These are phyloP conservation scores for Exserohilum rostratum DNA, from an alignment of 2,329 filamentous ascomycete genomes.

Conservation along the genomic window DNA sequence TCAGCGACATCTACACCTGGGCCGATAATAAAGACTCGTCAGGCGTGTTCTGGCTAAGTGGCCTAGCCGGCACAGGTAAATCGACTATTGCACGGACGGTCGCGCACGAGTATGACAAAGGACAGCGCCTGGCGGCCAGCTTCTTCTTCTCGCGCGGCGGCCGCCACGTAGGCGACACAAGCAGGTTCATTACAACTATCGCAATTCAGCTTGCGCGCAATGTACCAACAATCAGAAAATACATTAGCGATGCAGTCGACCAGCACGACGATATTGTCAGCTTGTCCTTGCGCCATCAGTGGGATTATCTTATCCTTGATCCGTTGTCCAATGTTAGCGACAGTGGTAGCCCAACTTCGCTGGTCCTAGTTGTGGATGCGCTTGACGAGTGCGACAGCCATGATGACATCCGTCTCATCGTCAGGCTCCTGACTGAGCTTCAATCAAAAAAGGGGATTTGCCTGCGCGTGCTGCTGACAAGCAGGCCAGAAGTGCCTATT, in stretches of 20 bases:
- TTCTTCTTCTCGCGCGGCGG: no score
- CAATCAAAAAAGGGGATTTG: neutral
- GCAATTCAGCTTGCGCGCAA: slow-evolving; percentile 18
- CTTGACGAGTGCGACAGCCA: slow-evolving; percentile 41
- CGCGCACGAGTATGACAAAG: no score
- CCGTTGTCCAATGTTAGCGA: slow-evolving; percentile 10
- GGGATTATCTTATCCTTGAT: slow-evolving; percentile 19
- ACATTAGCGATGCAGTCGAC: slow-evolving; percentile 20
- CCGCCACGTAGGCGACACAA: slow-evolving; percentile 15
- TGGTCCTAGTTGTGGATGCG: slow-evolving; percentile 31
- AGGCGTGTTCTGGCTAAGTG: slow-evolving; percentile 37
- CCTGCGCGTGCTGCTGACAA: slow-evolving; percentile 26
- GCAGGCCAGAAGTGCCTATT: slow-evolving; percentile 24
- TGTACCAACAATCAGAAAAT: slow-evolving; percentile 30
- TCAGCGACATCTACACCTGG: slow-evolving; percentile 32
- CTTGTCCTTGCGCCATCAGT: slow-evolving; percentile 23
- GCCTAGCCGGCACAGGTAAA: no score
- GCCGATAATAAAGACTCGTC: slow-evolving; percentile 13
- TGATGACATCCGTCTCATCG: slow-evolving; percentile 16
- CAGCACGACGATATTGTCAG: slow-evolving; percentile 10
- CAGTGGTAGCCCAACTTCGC: neutral
- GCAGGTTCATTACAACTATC: slow-evolving; percentile 22
- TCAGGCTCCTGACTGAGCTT: slow-evolving; percentile 15
- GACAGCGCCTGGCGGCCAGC: no score
- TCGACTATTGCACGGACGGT: no score